Evolutionary conservation across 139 green algal genomes (phyloP).

Genomic region (Chlamydomonas applanata): DNA sequence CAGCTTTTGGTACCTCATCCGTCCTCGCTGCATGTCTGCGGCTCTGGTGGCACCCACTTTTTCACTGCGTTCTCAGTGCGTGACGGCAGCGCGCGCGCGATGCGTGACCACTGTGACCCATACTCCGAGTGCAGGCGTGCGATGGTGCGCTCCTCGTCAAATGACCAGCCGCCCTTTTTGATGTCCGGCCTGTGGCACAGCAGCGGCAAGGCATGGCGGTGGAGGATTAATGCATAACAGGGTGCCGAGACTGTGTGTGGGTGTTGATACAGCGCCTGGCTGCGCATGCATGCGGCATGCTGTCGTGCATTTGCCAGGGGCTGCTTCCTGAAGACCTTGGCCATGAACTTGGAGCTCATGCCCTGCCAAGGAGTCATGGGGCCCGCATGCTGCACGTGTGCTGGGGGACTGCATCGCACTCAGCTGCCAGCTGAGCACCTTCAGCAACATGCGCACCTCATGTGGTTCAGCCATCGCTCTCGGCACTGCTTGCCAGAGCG

Average conservation of each 20-base stretch:
- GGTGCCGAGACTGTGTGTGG: neutral
- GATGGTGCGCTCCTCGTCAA: conserved; percentile 8
- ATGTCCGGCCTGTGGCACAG: conserved; percentile 13
- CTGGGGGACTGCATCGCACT: too few relatives aligned
- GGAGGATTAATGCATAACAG: neutral
- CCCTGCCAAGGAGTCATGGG: too few relatives aligned
- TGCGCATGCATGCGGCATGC: neutral
- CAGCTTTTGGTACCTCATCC: too few relatives aligned
- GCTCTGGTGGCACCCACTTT: conserved; percentile 1
- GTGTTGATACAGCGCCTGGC: neutral
- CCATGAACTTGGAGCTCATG: too few relatives aligned
- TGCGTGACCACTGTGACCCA: neutral
- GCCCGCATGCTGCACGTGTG: too few relatives aligned
- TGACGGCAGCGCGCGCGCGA: neutral
- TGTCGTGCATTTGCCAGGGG: too few relatives aligned
- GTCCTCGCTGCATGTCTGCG: too few relatives aligned
- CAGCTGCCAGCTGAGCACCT: neutral
- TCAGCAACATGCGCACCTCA: conserved; percentile 12
- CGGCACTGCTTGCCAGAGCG: conserved; percentile 63
- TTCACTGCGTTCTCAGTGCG: neutral
- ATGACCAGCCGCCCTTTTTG: conserved; percentile 22
- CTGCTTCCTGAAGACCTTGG: too few relatives aligned
- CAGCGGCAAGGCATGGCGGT: neutral
- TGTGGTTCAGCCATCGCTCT: conserved; percentile 63
- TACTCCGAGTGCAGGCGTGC: conserved; percentile 1